A percentile compares a stretch with the other conserved stretches of the same genome.
Evolutionary conservation across 1,139 yeast genomes (phyloP).

Genomic region (Scheffersomyces segobiensis): DNA sequence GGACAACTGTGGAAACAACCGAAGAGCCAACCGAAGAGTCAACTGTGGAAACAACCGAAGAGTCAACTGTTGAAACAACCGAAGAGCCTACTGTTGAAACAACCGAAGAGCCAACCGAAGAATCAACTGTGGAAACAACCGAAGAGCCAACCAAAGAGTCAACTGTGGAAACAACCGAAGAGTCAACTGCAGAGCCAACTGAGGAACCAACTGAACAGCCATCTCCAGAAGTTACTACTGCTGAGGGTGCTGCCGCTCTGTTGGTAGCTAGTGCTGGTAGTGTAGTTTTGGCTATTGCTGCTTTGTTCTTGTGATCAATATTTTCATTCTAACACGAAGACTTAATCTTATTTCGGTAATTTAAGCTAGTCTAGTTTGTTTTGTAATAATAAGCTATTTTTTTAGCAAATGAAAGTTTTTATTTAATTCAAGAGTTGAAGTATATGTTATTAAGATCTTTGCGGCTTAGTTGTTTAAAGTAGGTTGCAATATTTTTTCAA

Average conservation of each 20-base stretch:
- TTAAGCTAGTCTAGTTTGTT: not conserved
- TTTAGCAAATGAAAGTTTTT: not conserved
- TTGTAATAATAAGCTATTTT: not conserved
- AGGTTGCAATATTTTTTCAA: not conserved
- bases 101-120: no score
- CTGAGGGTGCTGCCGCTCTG: constrained; percentile 19
- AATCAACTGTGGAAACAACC: not conserved
- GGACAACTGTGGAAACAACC: no score
- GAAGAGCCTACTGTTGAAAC: no score
- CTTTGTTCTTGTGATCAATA: constrained; percentile 13
- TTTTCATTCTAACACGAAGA: not conserved
- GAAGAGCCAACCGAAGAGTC: no score
- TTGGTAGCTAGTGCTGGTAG: constrained; percentile 23
- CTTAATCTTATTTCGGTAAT: not conserved
- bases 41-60: no score
- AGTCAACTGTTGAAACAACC: no score
- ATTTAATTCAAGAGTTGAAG: not conserved
- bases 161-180: not conserved
- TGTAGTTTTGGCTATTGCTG: constrained; percentile 20
- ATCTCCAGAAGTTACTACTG: constrained; percentile 1
- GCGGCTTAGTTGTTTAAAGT: not conserved
- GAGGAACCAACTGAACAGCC: not conserved
- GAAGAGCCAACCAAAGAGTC: not conserved
- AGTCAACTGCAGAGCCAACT: not conserved
- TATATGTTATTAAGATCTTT: not conserved